Percentiles rank a stretch among this genome's conserved stretches.
Conservation (phyloP, 1,284 basidiomycete species). For the Coriolopsis trogii region DNA sequence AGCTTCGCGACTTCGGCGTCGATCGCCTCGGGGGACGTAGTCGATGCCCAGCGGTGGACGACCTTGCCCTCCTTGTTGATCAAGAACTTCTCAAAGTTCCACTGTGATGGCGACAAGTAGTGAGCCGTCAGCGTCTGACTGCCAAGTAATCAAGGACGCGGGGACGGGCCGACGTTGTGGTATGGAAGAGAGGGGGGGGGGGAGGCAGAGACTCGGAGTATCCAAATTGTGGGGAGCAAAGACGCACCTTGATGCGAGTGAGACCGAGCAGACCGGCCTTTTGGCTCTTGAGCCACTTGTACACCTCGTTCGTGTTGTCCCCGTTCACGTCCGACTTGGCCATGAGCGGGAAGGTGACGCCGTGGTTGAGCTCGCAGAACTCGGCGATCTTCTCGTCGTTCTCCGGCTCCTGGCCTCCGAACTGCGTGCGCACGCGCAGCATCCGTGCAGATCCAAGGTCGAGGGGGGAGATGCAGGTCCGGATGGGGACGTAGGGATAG, state of each 20-base stretch:
- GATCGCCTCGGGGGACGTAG: slow-evolving; percentile 72
- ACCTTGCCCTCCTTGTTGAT: slow-evolving; percentile 75
- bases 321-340: slow-evolving; percentile 94
- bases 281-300: slow-evolving; percentile 83
- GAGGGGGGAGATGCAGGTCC: background rate
- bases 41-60: slow-evolving; percentile 78
- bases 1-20: slow-evolving; percentile 69
- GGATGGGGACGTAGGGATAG: too few relatives aligned
- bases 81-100: slow-evolving; percentile 83
- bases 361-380: slow-evolving; percentile 77
- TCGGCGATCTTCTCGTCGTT: slow-evolving; percentile 68
- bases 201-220: background rate
- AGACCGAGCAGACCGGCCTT: slow-evolving; percentile 77
- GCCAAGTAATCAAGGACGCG: too few relatives aligned
- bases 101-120: slow-evolving; percentile 42
- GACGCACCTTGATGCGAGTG: slow-evolving; percentile 73
- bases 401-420: slow-evolving; percentile 78
- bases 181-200: background rate
- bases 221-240: background rate
- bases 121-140: too few relatives aligned
- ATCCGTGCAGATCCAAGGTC: background rate
- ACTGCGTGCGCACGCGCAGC: slow-evolving; percentile 49
- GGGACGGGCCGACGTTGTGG: background rate
- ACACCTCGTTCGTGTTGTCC: slow-evolving; percentile 77
- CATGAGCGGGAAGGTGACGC: slow-evolving; percentile 84